Conservation (phyloP, 1,284 basidiomycete species). For the Trichosporon ovoides region DNA sequence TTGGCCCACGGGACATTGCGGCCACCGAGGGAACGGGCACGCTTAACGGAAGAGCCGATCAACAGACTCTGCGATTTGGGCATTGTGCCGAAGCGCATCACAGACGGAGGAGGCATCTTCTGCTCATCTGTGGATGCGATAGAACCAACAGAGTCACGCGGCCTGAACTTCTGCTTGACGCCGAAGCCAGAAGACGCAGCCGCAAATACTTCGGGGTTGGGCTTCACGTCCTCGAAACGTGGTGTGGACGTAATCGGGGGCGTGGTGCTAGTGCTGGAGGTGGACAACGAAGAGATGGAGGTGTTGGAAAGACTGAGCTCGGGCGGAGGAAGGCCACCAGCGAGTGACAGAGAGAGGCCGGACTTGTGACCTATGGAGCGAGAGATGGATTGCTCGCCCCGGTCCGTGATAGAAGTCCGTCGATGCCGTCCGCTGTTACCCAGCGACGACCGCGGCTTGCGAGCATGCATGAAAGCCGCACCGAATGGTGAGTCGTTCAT, state of each 20-base stretch:
- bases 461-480: conserved; percentile 15
- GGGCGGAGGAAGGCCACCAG: conserved; percentile 26
- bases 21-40: conserved; percentile 18
- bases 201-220: conserved; percentile 47
- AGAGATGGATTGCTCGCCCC: conserved; percentile 31
- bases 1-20: conserved; percentile 18
- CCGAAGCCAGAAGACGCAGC: conserved; percentile 25
- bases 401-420: conserved; percentile 7
- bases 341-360: conserved; percentile 40
- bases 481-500: conserved; percentile 39
- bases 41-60: conserved; percentile 14
- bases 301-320: conserved; percentile 41
- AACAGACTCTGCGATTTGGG: background rate
- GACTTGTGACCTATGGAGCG: conserved; percentile 48
- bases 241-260: conserved; percentile 32
- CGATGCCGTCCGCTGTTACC: conserved; percentile 5
- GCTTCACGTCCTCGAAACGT: conserved; percentile 48
- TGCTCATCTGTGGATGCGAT: conserved; percentile 27
- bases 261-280: conserved; percentile 25
- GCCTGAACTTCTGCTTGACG: conserved; percentile 47
- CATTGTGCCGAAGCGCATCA: conserved; percentile 17
- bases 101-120: conserved; percentile 19
- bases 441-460: conserved; percentile 16
- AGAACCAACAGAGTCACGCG: conserved; percentile 45
- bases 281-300: conserved; percentile 40